These are phyloP conservation scores for Phaeosphaeriaceae sp. DNA, from an alignment of 2,329 filamentous ascomycete species.

Conservation along the genomic window DNA sequence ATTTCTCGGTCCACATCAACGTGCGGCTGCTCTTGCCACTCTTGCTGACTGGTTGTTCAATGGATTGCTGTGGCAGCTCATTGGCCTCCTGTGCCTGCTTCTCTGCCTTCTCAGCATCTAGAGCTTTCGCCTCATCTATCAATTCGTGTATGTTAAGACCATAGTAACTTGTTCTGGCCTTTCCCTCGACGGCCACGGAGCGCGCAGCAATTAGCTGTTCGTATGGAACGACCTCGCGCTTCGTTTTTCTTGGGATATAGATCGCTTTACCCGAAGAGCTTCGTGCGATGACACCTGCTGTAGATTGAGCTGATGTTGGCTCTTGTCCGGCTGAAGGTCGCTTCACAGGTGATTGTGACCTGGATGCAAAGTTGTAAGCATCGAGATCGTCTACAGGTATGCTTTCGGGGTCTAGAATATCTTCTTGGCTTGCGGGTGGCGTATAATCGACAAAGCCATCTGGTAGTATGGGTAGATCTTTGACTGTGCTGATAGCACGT, in stretches of 20 bases:
- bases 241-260: constrained; percentile 62
- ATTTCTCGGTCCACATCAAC: constrained; percentile 95
- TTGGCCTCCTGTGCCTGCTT: constrained; percentile 26
- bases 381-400: constrained; percentile 39
- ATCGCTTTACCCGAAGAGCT: constrained; percentile 65
- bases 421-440: constrained; percentile 44
- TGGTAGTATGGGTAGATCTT: constrained; percentile 31
- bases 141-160: constrained; percentile 90
- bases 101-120: constrained; percentile 55
- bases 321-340: constrained; percentile 15
- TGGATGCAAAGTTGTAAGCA: constrained; percentile 33
- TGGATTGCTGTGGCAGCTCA: constrained; percentile 41
- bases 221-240: constrained; percentile 60
- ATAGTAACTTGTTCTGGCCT: constrained; percentile 80
- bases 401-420: constrained; percentile 34
- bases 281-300: constrained; percentile 29
- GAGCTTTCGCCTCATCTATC: constrained; percentile 71
- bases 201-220: constrained; percentile 71
- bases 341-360: constrained; percentile 33
- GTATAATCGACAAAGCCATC: constrained; percentile 37
- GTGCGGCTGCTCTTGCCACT: constrained; percentile 49
- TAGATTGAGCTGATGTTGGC: constrained; percentile 23
- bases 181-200: constrained; percentile 67
- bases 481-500: constrained; percentile 38
- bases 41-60: constrained; percentile 45